Evolutionary conservation across 768 basidiomycete species (phyloP).

Genomic region (Lepiota brunneoincarnata): DNA sequence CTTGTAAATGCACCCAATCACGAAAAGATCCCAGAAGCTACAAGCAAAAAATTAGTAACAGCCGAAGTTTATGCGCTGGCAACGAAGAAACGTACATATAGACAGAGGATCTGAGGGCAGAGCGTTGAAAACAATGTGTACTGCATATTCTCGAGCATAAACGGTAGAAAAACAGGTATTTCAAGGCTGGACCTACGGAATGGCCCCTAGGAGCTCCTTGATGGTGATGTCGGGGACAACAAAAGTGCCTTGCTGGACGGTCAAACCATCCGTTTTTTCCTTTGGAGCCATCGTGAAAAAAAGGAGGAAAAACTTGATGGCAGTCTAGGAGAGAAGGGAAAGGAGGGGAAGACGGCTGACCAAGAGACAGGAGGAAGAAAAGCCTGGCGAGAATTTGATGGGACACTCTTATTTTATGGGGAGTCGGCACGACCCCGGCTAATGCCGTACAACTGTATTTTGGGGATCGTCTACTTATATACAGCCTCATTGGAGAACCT

Average conservation of each 20-base stretch:
- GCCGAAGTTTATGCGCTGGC: background rate
- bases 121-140: constrained; percentile 88
- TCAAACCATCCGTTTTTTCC: constrained; percentile 26
- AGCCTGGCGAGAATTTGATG: constrained; percentile 8
- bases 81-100: constrained; percentile 60
- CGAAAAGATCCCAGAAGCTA: constrained; percentile 73
- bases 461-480: background rate
- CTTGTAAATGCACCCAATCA: constrained; percentile 71
- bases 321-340: constrained; percentile 11
- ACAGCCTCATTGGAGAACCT: constrained; percentile 31
- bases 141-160: constrained; percentile 30
- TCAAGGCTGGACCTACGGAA: constrained; percentile 58
- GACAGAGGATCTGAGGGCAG: constrained; percentile 70
- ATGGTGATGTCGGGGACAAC: constrained; percentile 81
- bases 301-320: constrained; percentile 4
- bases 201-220: constrained; percentile 81
- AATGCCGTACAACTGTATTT: constrained; percentile 14
- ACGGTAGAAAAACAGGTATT: constrained; percentile 2
- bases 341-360: constrained; percentile 11
- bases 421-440: constrained; percentile 15
- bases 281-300: constrained; percentile 30
- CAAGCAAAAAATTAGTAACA: background rate
- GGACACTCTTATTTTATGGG: constrained; percentile 25
- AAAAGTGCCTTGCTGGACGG: constrained; percentile 56
- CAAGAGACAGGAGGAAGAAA: constrained; percentile 12